These are phyloP conservation scores for Debaryomycetaceae sp. DNA, from an alignment of 1,139 yeast genomes.

Conservation along the genomic window DNA sequence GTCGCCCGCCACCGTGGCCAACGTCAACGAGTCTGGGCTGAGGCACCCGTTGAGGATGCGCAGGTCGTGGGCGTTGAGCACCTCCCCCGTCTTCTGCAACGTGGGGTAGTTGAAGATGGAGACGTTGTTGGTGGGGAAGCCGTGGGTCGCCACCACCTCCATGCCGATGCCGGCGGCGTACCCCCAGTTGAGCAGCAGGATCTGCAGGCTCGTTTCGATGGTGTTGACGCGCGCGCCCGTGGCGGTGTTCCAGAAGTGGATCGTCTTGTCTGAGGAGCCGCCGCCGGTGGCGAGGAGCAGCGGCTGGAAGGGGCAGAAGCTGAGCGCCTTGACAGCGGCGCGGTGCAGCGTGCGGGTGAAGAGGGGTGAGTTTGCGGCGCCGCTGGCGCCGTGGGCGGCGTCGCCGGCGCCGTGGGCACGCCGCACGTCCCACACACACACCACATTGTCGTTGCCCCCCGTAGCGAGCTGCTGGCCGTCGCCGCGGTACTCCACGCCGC, in stretches of 20 bases:
- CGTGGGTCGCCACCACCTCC: slow-evolving; percentile 93
- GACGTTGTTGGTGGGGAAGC: slow-evolving; percentile 84
- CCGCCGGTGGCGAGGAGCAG: slow-evolving; percentile 93
- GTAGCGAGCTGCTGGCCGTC: slow-evolving; percentile 87
- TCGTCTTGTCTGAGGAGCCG: slow-evolving; percentile 84
- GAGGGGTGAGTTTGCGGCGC: slow-evolving; percentile 47
- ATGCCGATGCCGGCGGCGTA: slow-evolving; percentile 63
- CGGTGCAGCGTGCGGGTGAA: slow-evolving; percentile 76
- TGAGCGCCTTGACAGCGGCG: slow-evolving; percentile 93
- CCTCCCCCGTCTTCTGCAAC: slow-evolving; percentile 83
- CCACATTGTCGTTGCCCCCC: slow-evolving; percentile 94
- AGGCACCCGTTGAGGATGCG: slow-evolving; percentile 79
- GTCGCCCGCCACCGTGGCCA: slow-evolving; percentile 96
- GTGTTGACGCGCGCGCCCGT: slow-evolving; percentile 86
- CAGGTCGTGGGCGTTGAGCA: slow-evolving; percentile 82
- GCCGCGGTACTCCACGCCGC: slow-evolving; percentile 82
- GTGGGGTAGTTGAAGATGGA: slow-evolving; percentile 85
- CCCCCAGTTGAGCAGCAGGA: slow-evolving; percentile 91
- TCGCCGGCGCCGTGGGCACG: slow-evolving; percentile 27
- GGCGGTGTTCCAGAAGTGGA: slow-evolving; percentile 93
- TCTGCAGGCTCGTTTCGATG: slow-evolving; percentile 91
- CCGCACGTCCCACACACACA: slow-evolving; percentile 92
- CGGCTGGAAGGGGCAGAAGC: slow-evolving; percentile 90
- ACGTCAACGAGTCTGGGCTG: slow-evolving; percentile 84
- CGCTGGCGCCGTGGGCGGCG: slow-evolving; percentile 7